Evolutionary conservation across 345 rosid species (phyloP).

Genomic region (Eucalyptus regnans): DNA sequence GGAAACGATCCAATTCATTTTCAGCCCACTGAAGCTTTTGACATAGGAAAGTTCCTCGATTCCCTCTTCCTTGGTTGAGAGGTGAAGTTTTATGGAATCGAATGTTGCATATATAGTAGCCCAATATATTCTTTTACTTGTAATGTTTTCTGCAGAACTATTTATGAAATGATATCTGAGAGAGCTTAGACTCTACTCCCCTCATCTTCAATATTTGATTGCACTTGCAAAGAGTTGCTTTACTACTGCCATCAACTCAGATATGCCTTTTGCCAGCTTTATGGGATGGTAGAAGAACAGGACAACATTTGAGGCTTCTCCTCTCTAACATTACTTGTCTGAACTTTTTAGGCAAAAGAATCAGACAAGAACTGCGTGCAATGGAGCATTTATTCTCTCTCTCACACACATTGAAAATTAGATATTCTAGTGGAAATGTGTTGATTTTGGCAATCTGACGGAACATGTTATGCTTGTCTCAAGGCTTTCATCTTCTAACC

Average conservation of each 20-base stretch:
- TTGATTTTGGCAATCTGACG: not conserved
- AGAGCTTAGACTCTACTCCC: not conserved
- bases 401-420: not conserved
- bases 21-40: not conserved
- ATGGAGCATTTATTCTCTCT: not conserved
- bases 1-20: not conserved
- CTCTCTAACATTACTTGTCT: not conserved
- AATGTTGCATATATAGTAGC: not conserved
- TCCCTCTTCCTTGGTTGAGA: not conserved
- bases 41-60: not conserved
- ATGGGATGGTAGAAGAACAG: not conserved
- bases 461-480: not conserved
- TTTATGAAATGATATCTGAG: not conserved
- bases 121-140: not conserved
- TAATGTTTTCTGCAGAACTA: not conserved
- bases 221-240: not conserved
- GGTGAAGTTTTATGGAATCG: not conserved
- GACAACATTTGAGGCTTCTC: not conserved
- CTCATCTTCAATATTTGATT: not conserved
- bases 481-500: not conserved
- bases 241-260: not conserved
- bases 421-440: not conserved
- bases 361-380: not conserved
- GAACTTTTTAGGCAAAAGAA: not conserved
- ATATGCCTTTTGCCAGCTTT: not conserved